phyloP scores from a whole-genome alignment of 2,329 filamentous ascomycete species.

The Penicillium brasilianum region DNA sequence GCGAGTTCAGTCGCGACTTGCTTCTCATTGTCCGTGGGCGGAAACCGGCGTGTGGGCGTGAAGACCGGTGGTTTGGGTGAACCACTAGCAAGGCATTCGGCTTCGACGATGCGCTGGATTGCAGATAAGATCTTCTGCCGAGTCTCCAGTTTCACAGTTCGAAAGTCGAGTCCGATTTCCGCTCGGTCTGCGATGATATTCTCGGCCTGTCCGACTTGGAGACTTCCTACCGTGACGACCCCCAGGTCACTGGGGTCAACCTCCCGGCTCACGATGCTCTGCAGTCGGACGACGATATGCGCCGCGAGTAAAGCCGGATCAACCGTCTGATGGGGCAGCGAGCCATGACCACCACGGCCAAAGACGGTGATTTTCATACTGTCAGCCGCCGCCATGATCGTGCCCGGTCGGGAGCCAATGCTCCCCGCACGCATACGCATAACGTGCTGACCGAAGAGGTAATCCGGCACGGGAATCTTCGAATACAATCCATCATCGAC shows the following conservation, averaged over 20 bases:
- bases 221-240: constrained; percentile 63
- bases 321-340: constrained; percentile 60
- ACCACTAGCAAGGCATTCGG: constrained; percentile 59
- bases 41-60: constrained; percentile 56
- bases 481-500: constrained; percentile 62
- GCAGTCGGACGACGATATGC: constrained; percentile 61
- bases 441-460: constrained; percentile 63
- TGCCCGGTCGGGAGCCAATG: constrained; percentile 45
- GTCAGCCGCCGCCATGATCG: constrained; percentile 52
- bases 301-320: constrained; percentile 65
- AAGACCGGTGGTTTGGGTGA: constrained; percentile 56
- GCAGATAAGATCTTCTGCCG: constrained; percentile 54
- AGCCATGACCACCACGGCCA: constrained; percentile 64
- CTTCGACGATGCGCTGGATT: constrained; percentile 61
- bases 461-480: constrained; percentile 59
- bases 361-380: constrained; percentile 59
- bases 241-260: constrained; percentile 58
- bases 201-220: constrained; percentile 65
- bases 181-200: constrained; percentile 65
- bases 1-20: constrained; percentile 51
- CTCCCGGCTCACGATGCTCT: constrained; percentile 63
- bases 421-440: constrained; percentile 52
- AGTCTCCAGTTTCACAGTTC: constrained; percentile 53
- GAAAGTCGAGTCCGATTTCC: constrained; percentile 60
- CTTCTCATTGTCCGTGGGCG: constrained; percentile 59